These are phyloP conservation scores for Tricholoma sp. DNA, from an alignment of 768 basidiomycete species.

Conservation along the genomic window DNA sequence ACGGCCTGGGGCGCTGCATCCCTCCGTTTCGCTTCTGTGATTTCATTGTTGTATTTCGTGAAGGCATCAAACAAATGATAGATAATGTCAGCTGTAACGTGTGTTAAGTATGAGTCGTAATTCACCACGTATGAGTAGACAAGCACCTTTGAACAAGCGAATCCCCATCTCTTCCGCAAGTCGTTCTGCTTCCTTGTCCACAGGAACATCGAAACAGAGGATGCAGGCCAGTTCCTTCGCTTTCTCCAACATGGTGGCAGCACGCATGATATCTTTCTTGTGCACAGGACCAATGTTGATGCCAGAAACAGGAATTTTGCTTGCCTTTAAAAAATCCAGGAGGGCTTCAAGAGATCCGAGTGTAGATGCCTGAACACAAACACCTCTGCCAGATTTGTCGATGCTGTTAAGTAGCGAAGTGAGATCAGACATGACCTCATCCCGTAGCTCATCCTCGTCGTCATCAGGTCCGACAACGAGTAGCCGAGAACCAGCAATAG, in stretches of 20 bases:
- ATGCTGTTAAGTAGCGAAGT: slow-evolving; percentile 84
- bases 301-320: slow-evolving; percentile 96
- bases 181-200: slow-evolving; percentile 91
- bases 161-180: slow-evolving; percentile 94
- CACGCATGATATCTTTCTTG: slow-evolving; percentile 91
- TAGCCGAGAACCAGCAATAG: slow-evolving; percentile 93
- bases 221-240: slow-evolving; percentile 94
- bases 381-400: slow-evolving; percentile 93
- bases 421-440: slow-evolving; percentile 96
- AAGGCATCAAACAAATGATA: slow-evolving; percentile 98
- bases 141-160: slow-evolving; percentile 82
- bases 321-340: slow-evolving; percentile 88
- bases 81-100: slow-evolving; percentile 83
- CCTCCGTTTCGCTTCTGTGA: slow-evolving; percentile 83
- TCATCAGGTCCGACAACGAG: slow-evolving; percentile 93
- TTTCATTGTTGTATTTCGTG: slow-evolving; percentile 89
- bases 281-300: slow-evolving; percentile 98
- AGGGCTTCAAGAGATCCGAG: slow-evolving; percentile 96
- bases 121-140: neutral
- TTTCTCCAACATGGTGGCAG: slow-evolving; percentile 91
- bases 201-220: slow-evolving; percentile 91
- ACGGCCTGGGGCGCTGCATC: slow-evolving; percentile 94
- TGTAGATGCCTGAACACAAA: slow-evolving; percentile 96
- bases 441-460: slow-evolving; percentile 90
- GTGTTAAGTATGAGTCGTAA: neutral